phyloP scores from a whole-genome alignment of 352 stramenopile genomes.

The Aphanomyces cochlioides region DNA sequence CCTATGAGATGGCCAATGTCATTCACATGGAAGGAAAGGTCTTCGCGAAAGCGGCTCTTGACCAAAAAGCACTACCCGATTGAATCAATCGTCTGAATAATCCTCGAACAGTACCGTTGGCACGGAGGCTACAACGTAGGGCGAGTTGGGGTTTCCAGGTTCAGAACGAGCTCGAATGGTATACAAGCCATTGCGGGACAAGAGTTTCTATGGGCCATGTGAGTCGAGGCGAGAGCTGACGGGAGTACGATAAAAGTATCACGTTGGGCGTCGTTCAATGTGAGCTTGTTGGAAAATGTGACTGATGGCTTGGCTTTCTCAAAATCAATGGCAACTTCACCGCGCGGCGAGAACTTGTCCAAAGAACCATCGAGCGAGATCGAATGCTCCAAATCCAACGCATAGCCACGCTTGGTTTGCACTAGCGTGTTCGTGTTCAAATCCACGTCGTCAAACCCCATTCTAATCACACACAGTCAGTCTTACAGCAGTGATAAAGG shows the following conservation, averaged over 20 bases:
- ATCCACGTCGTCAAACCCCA: slow-evolving; percentile 26
- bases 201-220: slow-evolving; percentile 17
- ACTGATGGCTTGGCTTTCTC: slow-evolving; percentile 17
- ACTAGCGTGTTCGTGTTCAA: slow-evolving; percentile 19
- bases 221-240: neutral
- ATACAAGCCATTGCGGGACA: slow-evolving; percentile 51
- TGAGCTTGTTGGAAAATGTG: slow-evolving; percentile 24
- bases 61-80: slow-evolving; percentile 58
- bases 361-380: slow-evolving; percentile 4
- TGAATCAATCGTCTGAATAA: neutral
- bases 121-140: slow-evolving; percentile 70
- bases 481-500: neutral
- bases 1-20: slow-evolving; percentile 70
- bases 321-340: slow-evolving; percentile 30
- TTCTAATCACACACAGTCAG: neutral
- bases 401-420: slow-evolving; percentile 26
- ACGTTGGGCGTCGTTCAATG: slow-evolving; percentile 21
- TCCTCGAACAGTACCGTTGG: slow-evolving; percentile 42
- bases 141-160: slow-evolving; percentile 50
- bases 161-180: slow-evolving; percentile 64
- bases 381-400: slow-evolving; percentile 28
- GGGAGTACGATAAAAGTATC: neutral
- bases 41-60: slow-evolving; percentile 66
- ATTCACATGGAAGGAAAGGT: slow-evolving; percentile 78
- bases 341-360: slow-evolving; percentile 12